phyloP scores from a whole-genome alignment of 495 filamentous ascomycete species.

The Penicillium dipodomyicola region DNA sequence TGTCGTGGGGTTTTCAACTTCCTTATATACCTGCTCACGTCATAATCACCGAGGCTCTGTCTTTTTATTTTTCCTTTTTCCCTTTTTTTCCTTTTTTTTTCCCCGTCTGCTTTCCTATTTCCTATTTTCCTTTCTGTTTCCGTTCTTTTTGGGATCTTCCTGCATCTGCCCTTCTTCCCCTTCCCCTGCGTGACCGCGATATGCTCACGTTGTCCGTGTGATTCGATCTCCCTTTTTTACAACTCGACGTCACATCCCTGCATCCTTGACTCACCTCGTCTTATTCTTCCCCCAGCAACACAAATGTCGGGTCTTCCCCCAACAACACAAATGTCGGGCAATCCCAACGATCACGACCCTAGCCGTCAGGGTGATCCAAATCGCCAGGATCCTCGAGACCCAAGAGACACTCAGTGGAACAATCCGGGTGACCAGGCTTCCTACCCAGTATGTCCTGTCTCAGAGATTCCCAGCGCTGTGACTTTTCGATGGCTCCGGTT shows the following conservation, averaged over 20 bases:
- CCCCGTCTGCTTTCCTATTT: slow-evolving; percentile 15
- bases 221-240: slow-evolving; percentile 28
- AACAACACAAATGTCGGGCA: slow-evolving; percentile 48
- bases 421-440: slow-evolving; percentile 44
- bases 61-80: slow-evolving; percentile 18
- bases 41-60: slow-evolving; percentile 36
- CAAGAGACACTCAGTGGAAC: slow-evolving; percentile 39
- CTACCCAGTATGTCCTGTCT: slow-evolving; percentile 42
- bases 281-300: slow-evolving; percentile 19
- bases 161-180: slow-evolving; percentile 16
- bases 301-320: slow-evolving; percentile 45
- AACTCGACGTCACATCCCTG: slow-evolving; percentile 39
- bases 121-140: slow-evolving; percentile 19
- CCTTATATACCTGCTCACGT: slow-evolving; percentile 31
- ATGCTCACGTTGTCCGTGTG: slow-evolving; percentile 31
- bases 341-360: slow-evolving; percentile 37
- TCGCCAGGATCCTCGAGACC: slow-evolving; percentile 15
- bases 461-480: not conserved
- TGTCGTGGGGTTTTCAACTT: slow-evolving; percentile 9
- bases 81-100: slow-evolving; percentile 17
- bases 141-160: slow-evolving; percentile 3
- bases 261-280: slow-evolving; percentile 34
- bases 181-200: slow-evolving; percentile 32
- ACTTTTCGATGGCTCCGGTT: not conserved
- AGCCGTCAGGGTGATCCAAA: slow-evolving; percentile 20